These are phyloP conservation scores for Mycena alexandri DNA, from an alignment of 768 basidiomycete genomes.

Conservation along the genomic window DNA sequence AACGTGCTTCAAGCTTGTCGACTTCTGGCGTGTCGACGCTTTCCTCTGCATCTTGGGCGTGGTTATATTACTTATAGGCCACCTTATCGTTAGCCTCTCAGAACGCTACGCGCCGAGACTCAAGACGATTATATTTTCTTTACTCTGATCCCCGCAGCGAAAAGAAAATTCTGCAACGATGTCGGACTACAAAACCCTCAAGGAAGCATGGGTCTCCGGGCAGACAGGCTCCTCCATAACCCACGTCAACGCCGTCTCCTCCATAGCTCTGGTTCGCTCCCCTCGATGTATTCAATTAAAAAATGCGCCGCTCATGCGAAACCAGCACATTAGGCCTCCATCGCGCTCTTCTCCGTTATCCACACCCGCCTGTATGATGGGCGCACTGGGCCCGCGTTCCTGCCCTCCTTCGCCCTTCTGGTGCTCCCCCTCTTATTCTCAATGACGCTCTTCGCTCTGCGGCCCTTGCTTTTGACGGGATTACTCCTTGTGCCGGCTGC, in stretches of 20 bases:
- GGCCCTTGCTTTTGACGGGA: conserved; percentile 64
- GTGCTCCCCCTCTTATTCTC: conserved; percentile 84
- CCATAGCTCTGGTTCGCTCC: conserved; percentile 64
- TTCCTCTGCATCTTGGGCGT: too few relatives aligned
- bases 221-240: conserved; percentile 72
- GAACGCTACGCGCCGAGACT: too few relatives aligned
- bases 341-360: conserved; percentile 75
- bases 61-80: too few relatives aligned
- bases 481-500: conserved; percentile 61
- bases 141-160: too few relatives aligned
- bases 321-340: conserved; percentile 66
- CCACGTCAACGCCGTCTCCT: conserved; percentile 72
- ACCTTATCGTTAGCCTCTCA: too few relatives aligned
- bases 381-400: conserved; percentile 50
- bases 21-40: too few relatives aligned
- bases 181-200: conserved; percentile 70
- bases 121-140: too few relatives aligned
- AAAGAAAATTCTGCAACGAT: background rate
- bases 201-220: conserved; percentile 81
- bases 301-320: background rate
- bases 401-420: conserved; percentile 72
- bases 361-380: conserved; percentile 60
- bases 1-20: too few relatives aligned
- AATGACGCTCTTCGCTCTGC: conserved; percentile 80
- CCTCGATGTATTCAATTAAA: background rate